Evolutionary conservation across 2,329 filamentous ascomycete genomes (phyloP), one percentile per base, ranked within the genome.

Genomic region (Gnomoniopsis sp.): DNA sequence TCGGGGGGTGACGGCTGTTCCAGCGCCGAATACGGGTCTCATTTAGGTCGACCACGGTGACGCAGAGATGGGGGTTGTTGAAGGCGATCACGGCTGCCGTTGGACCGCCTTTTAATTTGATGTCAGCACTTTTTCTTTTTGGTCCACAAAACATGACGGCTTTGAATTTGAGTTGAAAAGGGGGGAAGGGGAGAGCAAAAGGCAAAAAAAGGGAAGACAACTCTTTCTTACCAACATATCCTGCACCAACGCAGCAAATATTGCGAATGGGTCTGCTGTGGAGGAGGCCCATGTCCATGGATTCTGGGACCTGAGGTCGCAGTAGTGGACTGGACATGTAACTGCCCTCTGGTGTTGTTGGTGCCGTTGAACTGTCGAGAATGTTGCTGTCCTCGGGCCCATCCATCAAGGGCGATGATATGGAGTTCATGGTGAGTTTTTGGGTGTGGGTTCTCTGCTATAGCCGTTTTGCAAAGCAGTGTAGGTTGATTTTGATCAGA

Each of bases 41-140:
- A 69, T 90, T 86, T 61, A 83, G 78, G 69, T 93, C 90, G 38
- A 92, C 86, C n/a, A 93, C 88, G 21, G 85, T 89, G 44, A 93
- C 87, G 50, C 78, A 79, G 65, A 91, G 81, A 56, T 86, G 73
- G 2, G 88, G 88, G 70, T 91, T 91, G 64, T 90, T 83, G 67
- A 85, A 82, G 22, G 90, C 90, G 58, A 92, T 83, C 34, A 93
- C 83, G 14, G 90, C 87, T 22, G 87, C 87, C 41, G 88, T 92
- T 50, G 90, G 89, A 43, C 88, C 89, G 66, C 88, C 88, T 87
- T 61, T n/a, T n/a, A n/a, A 22, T 33, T 14, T 17, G 23, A 12
- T 21, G 43, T 46, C 11, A 46, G n/a, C 19, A 22, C n/a, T 46
- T 22, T 17, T 10, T 46, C n/a, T 46, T 46, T 3, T 19, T 46